phyloP scores from a whole-genome alignment of 306 rosid species.

The Vicia faba region DNA sequence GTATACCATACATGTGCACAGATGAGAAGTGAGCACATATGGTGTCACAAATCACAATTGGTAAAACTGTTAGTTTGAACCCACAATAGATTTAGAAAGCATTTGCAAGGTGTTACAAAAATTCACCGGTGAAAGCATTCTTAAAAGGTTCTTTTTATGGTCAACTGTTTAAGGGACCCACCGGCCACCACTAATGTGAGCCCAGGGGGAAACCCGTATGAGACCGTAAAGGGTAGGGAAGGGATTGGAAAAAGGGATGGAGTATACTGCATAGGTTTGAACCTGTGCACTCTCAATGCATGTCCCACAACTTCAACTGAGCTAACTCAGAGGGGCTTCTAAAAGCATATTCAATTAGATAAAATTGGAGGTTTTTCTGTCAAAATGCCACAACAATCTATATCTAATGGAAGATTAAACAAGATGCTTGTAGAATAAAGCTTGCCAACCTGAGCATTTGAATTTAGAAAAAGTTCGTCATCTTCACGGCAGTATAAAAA shows the following conservation, averaged over 20 bases:
- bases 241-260: constrained; percentile 10
- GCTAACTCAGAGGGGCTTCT: constrained; percentile 1
- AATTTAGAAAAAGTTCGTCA: constrained; percentile 88
- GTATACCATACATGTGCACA: not conserved
- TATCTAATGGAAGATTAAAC: constrained; percentile 14
- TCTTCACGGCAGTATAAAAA: constrained; percentile 96
- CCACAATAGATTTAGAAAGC: no score
- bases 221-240: not conserved
- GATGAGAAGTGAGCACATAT: constrained; percentile 17
- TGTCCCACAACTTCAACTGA: constrained; percentile 8
- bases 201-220: constrained; percentile 1
- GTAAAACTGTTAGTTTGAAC: constrained; percentile 30
- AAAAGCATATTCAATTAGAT: constrained; percentile 12
- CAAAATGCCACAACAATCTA: not conserved
- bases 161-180: not conserved
- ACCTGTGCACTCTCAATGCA: constrained; percentile 11
- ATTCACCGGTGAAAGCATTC: constrained; percentile 15
- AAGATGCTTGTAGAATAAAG: constrained; percentile 21
- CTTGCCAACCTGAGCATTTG: constrained; percentile 64
- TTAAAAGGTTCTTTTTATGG: not conserved
- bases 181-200: constrained; percentile 1
- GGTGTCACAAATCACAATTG: constrained; percentile 9
- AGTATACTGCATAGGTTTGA: constrained; percentile 23
- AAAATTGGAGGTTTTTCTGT: not conserved
- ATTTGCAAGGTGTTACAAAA: no score